Percentiles rank a stretch among this genome's conserved stretches.
Conservation (phyloP, 176 grass and related monocot genomes). For the Leersia perrieri region DNA sequence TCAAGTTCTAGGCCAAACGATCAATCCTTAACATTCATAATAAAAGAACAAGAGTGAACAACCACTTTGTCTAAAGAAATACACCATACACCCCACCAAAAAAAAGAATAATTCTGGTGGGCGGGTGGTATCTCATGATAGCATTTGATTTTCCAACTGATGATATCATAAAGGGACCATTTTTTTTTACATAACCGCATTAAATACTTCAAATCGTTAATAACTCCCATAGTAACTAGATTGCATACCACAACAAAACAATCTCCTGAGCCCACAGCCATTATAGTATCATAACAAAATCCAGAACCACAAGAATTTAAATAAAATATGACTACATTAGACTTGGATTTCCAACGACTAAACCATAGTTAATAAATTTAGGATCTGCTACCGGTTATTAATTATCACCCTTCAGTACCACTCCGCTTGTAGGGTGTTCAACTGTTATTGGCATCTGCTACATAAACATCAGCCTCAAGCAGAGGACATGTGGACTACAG, state of each 20-base stretch:
- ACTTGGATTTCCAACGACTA: neutral
- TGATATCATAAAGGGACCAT: neutral
- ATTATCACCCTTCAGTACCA: neutral
- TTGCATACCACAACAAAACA: neutral
- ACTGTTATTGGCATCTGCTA: neutral
- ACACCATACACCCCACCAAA: neutral
- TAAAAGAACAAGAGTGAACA: neutral
- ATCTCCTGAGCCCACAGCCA: neutral
- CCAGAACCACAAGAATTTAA: neutral
- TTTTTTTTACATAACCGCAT: neutral
- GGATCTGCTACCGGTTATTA: neutral
- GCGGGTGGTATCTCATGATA: neutral
- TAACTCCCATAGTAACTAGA: neutral
- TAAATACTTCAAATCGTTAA: neutral
- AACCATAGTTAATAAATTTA: neutral
- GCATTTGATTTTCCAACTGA: neutral
- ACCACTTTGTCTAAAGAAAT: constrained; percentile 6
- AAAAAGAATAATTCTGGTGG: neutral
- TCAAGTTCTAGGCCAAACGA: too few species aligned
- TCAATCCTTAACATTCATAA: too few species aligned
- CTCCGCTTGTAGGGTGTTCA: neutral
- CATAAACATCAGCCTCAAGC: constrained; percentile 6
- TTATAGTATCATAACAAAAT: neutral
- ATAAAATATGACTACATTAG: neutral
- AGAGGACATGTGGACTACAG: constrained; percentile 12